phyloP scores from a whole-genome alignment of 305 asterid genomes.

The Fraxinus angustifolia region DNA sequence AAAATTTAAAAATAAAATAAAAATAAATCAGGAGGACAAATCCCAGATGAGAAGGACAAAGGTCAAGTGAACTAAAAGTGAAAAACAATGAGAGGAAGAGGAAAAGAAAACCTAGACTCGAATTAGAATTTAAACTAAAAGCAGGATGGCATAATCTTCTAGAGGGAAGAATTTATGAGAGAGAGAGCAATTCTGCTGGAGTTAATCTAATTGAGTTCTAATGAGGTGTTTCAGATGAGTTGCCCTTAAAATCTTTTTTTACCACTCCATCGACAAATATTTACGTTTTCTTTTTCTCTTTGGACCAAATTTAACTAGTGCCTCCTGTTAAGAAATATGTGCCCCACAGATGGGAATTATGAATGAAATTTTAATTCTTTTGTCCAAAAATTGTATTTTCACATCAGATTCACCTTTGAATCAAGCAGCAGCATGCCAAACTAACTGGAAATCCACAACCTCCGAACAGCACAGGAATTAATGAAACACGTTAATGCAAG shows the following conservation, averaged over 20 bases:
- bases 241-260: background rate
- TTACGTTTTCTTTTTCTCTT: background rate
- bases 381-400: conserved; percentile 5
- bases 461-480: conserved; percentile 15
- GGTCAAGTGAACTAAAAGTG: background rate
- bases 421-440: background rate
- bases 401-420: conserved; percentile 4
- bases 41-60: background rate
- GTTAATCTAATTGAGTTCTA: background rate
- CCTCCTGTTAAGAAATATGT: background rate
- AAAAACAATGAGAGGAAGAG: background rate
- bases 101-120: background rate
- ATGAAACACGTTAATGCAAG: conserved; percentile 4
- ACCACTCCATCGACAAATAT: background rate
- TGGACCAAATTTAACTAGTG: conserved; percentile 1
- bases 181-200: background rate
- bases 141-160: background rate
- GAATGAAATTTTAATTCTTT: background rate
- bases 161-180: background rate
- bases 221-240: conserved; percentile 6
- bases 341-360: background rate
- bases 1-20: background rate
- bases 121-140: background rate
- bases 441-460: conserved; percentile 14
- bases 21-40: background rate